Base-by-base conservation (phyloP, 2,329 filamentous ascomycete species). In the Aspergillus amoenus region DNA sequence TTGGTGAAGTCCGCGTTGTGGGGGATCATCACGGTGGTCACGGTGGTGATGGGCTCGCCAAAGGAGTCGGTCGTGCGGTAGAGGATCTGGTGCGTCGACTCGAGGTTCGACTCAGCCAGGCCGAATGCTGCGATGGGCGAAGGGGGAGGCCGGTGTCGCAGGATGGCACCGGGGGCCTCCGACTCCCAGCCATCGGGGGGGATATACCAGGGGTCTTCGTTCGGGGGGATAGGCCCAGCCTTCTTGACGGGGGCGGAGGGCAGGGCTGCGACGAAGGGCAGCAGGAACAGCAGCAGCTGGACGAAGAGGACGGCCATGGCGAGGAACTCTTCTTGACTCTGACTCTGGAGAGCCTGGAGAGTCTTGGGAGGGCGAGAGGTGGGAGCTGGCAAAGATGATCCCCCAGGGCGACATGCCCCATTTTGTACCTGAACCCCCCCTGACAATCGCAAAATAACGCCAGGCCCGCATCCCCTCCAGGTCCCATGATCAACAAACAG, bases 21-120 rank as follows among this genome's bases (percentile, higher is more conserved):
- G 4, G 76, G 76, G 4, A 77, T 54, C 7, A 79, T 58, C 1
- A 79, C 66, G 0, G 77, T 79, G 1, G 75, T 67, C 0, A 77
- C 72, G 0, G 77, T 71, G 2, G 68, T 70, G 2, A 72, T 71
- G 4, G 77, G 68, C 2, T 74, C 65, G 18, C 68, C 68, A 12
- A 66, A 64, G 37, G 65, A 70, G 59, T 78, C 71, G 2, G 68
- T 76, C 11, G 76, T 76, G 8, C 74, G 68, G 58, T 77, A 78
- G 2, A 78, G 68, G 42, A 80, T 66, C 54, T 79, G 73, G 50
- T 73, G 66, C 3, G 63, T 56, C 6, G 59, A 53, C 4, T 54
- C 58, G 5, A 71, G 50, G 32, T 70, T 69, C 45, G 65, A 52
- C 12, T 61, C 59, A 18, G 56, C 59, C 15, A 60, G n/a, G 12